Conservation (phyloP, 805 yeast species). For the Candida anglica region DNA sequence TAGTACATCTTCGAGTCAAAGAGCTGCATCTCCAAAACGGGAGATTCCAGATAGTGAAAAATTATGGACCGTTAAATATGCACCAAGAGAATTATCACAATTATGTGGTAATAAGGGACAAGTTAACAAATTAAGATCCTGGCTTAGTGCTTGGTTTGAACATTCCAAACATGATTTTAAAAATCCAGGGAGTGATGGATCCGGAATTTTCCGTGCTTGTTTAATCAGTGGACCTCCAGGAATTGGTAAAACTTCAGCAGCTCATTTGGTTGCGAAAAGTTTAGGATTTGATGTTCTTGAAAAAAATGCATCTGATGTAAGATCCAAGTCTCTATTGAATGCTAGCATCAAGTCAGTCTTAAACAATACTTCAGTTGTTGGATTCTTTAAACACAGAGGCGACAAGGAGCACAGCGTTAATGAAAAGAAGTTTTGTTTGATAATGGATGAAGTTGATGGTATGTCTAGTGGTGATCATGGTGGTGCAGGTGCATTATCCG, state of each 20-base stretch:
- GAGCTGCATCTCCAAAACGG: slow-evolving; percentile 6
- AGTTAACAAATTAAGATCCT: slow-evolving; percentile 58
- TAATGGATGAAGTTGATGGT: slow-evolving; percentile 99
- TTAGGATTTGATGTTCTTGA: slow-evolving; percentile 73
- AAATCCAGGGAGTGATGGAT: slow-evolving; percentile 57
- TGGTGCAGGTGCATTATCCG: slow-evolving; percentile 92
- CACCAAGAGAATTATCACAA: slow-evolving; percentile 72
- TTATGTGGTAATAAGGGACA: slow-evolving; percentile 89
- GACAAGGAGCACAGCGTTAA: slow-evolving; percentile 22
- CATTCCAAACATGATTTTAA: slow-evolving; percentile 54
- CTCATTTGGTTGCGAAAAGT: slow-evolving; percentile 66
- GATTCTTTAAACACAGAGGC: slow-evolving; percentile 53
- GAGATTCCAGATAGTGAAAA: slow-evolving; percentile 53
- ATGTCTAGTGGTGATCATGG: slow-evolving; percentile 99
- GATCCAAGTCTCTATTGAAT: slow-evolving; percentile 77
- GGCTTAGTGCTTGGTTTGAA: slow-evolving; percentile 78
- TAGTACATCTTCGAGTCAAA: neutral
- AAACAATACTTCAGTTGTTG: slow-evolving; percentile 78
- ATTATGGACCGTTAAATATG: slow-evolving; percentile 91
- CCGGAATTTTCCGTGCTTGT: slow-evolving; percentile 74
- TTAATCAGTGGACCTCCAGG: slow-evolving; percentile 88
- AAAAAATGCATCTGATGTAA: slow-evolving; percentile 83
- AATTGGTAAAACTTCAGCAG: slow-evolving; percentile 79
- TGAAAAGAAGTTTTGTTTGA: slow-evolving; percentile 65
- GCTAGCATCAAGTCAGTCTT: slow-evolving; percentile 65